phyloP scores from a whole-genome alignment of 2,329 filamentous ascomycete species.

The Xylaria sp. region DNA sequence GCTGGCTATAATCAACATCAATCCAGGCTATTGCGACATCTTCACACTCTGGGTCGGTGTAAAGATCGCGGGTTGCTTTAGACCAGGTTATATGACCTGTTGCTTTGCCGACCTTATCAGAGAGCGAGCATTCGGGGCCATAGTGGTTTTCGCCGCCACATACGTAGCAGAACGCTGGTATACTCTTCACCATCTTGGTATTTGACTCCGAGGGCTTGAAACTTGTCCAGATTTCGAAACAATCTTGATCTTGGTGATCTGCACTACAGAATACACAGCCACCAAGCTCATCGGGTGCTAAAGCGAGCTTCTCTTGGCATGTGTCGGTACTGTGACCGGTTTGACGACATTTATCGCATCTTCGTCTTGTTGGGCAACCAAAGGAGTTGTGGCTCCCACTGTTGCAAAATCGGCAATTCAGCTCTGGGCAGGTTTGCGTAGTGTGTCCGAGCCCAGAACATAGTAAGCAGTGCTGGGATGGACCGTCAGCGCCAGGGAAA shows the following conservation, averaged over 20 bases:
- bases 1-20: conserved; percentile 27
- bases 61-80: conserved; percentile 58
- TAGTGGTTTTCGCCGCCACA: conserved; percentile 67
- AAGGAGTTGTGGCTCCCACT: conserved; percentile 58
- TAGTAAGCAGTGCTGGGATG: conserved; percentile 59
- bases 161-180: conserved; percentile 64
- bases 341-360: conserved; percentile 70
- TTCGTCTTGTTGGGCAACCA: conserved; percentile 60
- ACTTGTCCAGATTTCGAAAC: conserved; percentile 69
- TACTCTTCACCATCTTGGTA: conserved; percentile 59
- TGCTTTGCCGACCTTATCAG: conserved; percentile 38
- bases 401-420: conserved; percentile 61
- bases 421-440: conserved; percentile 56
- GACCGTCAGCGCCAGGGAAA: conserved; percentile 60
- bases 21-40: conserved; percentile 52
- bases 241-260: conserved; percentile 68
- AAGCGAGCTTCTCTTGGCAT: conserved; percentile 67
- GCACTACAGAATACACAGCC: conserved; percentile 71
- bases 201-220: conserved; percentile 56
- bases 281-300: conserved; percentile 62
- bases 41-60: conserved; percentile 59
- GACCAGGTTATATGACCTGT: conserved; percentile 62
- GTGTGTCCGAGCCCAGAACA: conserved; percentile 63
- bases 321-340: conserved; percentile 64
- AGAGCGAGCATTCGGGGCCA: conserved; percentile 63